A percentile compares a stretch with the other conserved stretches of the same genome.
These are phyloP conservation scores for Tetracladium maxilliforme DNA, from an alignment of 2,329 filamentous ascomycete genomes.

Conservation along the genomic window DNA sequence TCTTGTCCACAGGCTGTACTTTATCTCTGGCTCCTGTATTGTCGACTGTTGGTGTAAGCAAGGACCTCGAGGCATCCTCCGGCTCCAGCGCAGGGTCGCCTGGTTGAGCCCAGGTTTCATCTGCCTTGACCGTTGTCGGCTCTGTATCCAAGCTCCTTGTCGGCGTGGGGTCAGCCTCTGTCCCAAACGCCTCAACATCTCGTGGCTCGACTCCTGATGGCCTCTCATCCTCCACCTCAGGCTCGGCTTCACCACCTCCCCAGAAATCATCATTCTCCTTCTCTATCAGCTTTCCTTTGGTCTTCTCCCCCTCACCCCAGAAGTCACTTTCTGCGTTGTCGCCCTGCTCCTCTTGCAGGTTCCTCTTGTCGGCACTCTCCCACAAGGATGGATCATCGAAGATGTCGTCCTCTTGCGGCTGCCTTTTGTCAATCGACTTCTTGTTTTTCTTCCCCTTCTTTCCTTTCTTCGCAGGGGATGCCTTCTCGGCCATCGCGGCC, in stretches of 20 bases:
- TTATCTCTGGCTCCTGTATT: no score
- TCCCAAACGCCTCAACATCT: no score
- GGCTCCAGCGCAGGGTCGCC: no score
- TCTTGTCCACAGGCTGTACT: no score
- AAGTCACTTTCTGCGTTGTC: constrained; percentile 1
- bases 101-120: no score
- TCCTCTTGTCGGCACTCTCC: constrained; percentile 25
- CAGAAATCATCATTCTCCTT: constrained; percentile 16
- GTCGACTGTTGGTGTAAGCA: no score
- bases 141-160: no score
- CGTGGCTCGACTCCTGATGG: not conserved
- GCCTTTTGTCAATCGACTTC: constrained; percentile 23
- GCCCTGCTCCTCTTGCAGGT: constrained; percentile 4
- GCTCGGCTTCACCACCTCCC: constrained; percentile 13
- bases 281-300: constrained; percentile 3
- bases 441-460: constrained; percentile 21
- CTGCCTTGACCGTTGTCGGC: no score
- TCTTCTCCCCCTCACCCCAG: not conserved
- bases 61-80: no score
- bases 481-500: constrained; percentile 19
- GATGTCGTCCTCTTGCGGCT: constrained; percentile 22
- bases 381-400: constrained; percentile 28
- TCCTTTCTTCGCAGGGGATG: constrained; percentile 16
- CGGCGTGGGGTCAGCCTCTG: no score
- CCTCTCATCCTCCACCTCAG: constrained; percentile 5